Evolutionary conservation across 2,329 filamentous ascomycete species (phyloP).

Genomic region (Cordyceps cateniannulata): DNA sequence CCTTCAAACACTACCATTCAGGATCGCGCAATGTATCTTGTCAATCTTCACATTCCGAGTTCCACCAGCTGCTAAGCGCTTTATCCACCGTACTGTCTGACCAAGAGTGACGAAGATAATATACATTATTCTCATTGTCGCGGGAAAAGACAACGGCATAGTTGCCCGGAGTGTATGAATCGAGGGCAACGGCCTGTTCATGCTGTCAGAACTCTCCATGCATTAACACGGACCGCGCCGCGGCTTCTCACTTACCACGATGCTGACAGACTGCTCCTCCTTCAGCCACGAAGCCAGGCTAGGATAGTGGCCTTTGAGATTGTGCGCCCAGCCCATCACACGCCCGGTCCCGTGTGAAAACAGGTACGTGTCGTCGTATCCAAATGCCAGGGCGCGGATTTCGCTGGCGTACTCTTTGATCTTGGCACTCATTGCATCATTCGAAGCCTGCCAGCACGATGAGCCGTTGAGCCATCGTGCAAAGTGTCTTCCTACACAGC

Average conservation of each 20-base stretch:
- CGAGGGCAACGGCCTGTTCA: not conserved
- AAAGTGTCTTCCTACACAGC: not conserved
- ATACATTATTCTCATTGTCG: not conserved
- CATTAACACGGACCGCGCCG: not conserved
- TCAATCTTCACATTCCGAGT: not conserved
- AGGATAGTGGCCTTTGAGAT: not conserved
- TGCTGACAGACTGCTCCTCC: not conserved
- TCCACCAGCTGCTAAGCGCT: not conserved
- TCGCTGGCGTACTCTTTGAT: not conserved
- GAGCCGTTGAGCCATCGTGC: not conserved
- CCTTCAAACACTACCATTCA: too few relatives aligned
- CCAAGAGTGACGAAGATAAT: not conserved
- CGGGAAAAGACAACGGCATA: not conserved
- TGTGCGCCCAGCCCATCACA: not conserved
- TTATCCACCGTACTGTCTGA: not conserved
- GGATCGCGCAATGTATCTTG: too few relatives aligned
- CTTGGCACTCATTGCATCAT: not conserved
- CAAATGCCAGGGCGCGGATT: not conserved
- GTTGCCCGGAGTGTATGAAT: not conserved
- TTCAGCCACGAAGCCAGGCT: not conserved
- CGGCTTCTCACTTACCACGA: not conserved
- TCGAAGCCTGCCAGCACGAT: not conserved
- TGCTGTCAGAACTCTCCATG: not conserved
- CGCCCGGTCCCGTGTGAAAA: not conserved
- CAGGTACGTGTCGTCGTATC: not conserved